Evolutionary conservation across 2,329 filamentous ascomycete species (phyloP).

Genomic region (Aureobasidium sp.): DNA sequence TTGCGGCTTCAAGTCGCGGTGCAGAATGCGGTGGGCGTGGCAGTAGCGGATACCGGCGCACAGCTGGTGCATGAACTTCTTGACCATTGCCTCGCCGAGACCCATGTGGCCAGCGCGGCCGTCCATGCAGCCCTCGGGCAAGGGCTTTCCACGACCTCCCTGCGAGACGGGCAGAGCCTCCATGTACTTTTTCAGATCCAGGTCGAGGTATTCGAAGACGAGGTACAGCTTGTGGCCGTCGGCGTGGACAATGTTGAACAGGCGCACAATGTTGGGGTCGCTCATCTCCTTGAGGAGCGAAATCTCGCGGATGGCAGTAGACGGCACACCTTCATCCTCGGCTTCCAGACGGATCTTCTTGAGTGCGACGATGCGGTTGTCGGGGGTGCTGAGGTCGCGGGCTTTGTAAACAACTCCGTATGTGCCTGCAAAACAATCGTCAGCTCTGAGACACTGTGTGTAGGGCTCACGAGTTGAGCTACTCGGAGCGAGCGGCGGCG

Average conservation of each 20-base stretch:
- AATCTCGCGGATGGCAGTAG: conserved; percentile 89
- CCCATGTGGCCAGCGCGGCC: conserved; percentile 58
- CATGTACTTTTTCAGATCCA: conserved; percentile 95
- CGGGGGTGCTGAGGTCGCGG: conserved; percentile 69
- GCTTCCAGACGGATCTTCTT: conserved; percentile 95
- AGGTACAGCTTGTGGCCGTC: conserved; percentile 93
- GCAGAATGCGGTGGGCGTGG: conserved; percentile 94
- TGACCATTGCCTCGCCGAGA: conserved; percentile 69
- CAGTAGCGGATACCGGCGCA: conserved; percentile 95
- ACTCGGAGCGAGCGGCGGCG: neutral
- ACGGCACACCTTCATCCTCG: conserved; percentile 88
- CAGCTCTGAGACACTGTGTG: neutral
- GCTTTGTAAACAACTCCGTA: conserved; percentile 96
- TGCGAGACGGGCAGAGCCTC: conserved; percentile 77
- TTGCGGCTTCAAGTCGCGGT: conserved; percentile 92
- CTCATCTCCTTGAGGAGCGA: conserved; percentile 92
- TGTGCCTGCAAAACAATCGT: conserved; percentile 54
- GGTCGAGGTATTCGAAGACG: conserved; percentile 83
- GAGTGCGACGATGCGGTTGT: conserved; percentile 74
- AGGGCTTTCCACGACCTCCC: conserved; percentile 73
- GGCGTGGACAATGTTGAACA: conserved; percentile 88
- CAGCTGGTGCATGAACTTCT: conserved; percentile 87
- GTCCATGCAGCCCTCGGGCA: conserved; percentile 62
- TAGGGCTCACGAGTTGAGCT: neutral
- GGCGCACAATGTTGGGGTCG: conserved; percentile 79